Evolutionary conservation across 306 rosid genomes (phyloP).

Genomic region (Vicia sativa): DNA sequence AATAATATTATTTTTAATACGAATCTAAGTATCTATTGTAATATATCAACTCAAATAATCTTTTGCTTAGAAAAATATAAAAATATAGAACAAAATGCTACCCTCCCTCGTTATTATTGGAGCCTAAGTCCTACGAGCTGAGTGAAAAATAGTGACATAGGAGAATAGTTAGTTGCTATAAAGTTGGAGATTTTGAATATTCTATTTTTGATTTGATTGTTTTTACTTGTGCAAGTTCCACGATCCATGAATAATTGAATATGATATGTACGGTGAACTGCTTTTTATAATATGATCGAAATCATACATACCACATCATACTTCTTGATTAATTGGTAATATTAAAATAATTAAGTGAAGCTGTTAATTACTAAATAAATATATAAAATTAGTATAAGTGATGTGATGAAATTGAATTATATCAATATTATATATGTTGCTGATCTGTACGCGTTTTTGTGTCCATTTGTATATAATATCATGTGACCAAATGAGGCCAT

Average conservation of each 20-base stretch:
- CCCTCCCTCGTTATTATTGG: background rate
- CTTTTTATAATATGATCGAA: slow-evolving; percentile 32
- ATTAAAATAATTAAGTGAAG: slow-evolving; percentile 26
- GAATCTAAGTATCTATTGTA: no score
- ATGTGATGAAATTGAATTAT: slow-evolving; percentile 27
- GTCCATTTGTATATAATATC: slow-evolving; percentile 40
- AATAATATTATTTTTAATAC: no score
- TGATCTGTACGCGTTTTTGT: slow-evolving; percentile 61
- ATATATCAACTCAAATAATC: no score
- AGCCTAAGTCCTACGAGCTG: slow-evolving; percentile 20
- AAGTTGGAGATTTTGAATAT: slow-evolving; percentile 60
- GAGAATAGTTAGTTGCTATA: slow-evolving; percentile 49
- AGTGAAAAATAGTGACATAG: slow-evolving; percentile 18
- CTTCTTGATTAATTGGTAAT: background rate
- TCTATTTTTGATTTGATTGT: slow-evolving; percentile 53
- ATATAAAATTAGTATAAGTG: slow-evolving; percentile 19
- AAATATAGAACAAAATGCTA: background rate
- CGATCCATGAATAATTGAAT: slow-evolving; percentile 35
- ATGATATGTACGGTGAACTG: slow-evolving; percentile 43
- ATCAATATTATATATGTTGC: slow-evolving; percentile 31
- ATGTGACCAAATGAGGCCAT: slow-evolving; percentile 48
- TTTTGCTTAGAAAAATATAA: no score
- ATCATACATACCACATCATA: background rate
- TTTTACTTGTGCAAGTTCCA: slow-evolving; percentile 52
- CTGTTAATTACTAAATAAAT: slow-evolving; percentile 10